Conservation (phyloP, 345 rosid genomes). For the Aegle marmelos region DNA sequence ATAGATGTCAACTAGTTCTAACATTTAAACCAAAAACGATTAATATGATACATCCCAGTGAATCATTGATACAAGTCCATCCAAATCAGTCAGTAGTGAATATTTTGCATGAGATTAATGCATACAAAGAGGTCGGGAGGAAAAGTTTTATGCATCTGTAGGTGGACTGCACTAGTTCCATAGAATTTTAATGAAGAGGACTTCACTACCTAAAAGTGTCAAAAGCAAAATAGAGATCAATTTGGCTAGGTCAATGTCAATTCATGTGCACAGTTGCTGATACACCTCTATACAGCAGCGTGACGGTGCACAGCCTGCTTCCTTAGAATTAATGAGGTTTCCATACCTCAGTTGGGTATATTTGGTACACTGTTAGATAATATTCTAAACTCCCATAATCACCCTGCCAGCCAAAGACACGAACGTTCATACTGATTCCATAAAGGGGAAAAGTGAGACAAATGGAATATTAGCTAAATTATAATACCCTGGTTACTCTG, state of each 20-base stretch:
- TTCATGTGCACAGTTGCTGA: not conserved
- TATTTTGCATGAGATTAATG: not conserved
- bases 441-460: not conserved
- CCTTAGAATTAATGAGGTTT: not conserved
- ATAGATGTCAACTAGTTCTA: not conserved
- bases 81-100: not conserved
- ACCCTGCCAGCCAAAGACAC: not conserved
- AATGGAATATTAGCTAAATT: not conserved
- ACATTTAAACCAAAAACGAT: not conserved
- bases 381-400: not conserved
- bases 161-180: not conserved
- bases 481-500: not conserved
- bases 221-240: not conserved
- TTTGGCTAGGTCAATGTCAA: not conserved
- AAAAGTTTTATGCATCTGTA: not conserved
- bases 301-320: not conserved
- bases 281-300: not conserved
- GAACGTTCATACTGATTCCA: not conserved
- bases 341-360: not conserved
- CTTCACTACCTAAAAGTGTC: not conserved
- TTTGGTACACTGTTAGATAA: not conserved
- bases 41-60: not conserved
- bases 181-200: not conserved
- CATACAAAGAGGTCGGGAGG: not conserved
- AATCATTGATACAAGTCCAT: not conserved